Base-by-base conservation (phyloP, 2,329 filamentous ascomycete species). In the Ceratocystis ficicola region DNA sequence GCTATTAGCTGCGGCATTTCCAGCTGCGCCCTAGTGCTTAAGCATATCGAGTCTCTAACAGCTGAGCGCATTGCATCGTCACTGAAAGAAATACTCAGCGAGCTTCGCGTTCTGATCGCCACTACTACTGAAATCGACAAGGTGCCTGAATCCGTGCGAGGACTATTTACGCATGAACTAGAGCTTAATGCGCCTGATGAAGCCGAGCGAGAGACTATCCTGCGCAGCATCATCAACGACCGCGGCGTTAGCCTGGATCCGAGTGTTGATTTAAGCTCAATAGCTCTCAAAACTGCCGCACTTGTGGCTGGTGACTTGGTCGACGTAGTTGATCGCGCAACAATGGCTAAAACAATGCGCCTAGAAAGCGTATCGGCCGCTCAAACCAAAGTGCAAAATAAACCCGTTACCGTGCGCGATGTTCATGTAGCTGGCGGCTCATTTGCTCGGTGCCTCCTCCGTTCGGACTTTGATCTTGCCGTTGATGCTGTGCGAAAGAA, bases 81-180 rank as follows among this genome's bases (percentile, higher is more conserved):
- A 0, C 80, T 99, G 72, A 89, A 90, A 72, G 89, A 95, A 68
- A 86, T 97, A 2, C 76, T 96, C 25, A 80, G 83, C n/a, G 86
- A 88, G 60, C 85, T 86, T 2, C 81, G 94, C 65, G 89, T 97
- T 1, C 77, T 99, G 28, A 86, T 99, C 70, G 93, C 94, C 0
- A 99, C 94, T 0, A 96, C 93, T 0, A 96, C 91, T 5, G 93
- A 97, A 70, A 86, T 96, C 0, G 94, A 97, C 73, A 95, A 97
- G 74, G 84, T 99, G 1, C 89, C 93, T 0, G 92, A 96, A 71
- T 89, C 89, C 0, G 86, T 97, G 22, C 85, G 94, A 64, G 90
- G 90, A 10, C 79, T 97, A 2, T 97, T 99, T 74, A 96, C 91
- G 0, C 93, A 99, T 71, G 94, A 99, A 75, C 81, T 99, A 52